phyloP scores from a whole-genome alignment of 768 basidiomycete species.

The Boletus barrowsii region DNA sequence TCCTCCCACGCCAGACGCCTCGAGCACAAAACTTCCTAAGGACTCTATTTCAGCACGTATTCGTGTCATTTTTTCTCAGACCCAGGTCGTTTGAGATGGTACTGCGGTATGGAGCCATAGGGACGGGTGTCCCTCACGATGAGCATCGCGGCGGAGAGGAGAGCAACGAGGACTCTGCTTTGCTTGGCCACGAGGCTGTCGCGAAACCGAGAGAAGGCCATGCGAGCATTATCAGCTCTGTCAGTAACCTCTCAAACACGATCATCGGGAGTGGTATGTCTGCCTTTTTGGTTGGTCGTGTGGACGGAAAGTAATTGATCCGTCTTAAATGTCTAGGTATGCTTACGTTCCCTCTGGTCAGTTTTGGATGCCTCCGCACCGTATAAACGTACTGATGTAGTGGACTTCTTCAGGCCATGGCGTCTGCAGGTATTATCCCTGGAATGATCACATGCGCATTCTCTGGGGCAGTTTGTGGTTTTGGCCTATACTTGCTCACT shows the following conservation, averaged over 20 bases:
- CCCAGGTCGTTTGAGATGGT: conserved; percentile 56
- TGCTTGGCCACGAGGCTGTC: conserved; percentile 45
- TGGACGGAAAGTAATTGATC: neutral
- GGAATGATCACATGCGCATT: conserved; percentile 86
- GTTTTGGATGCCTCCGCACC: conserved; percentile 8
- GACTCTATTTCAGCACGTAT: too few relatives aligned
- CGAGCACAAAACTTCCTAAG: too few relatives aligned
- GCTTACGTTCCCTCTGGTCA: conserved; percentile 83
- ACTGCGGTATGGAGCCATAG: conserved; percentile 63
- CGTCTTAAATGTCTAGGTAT: conserved; percentile 50
- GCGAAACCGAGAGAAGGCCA: conserved; percentile 52
- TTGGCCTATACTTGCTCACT: conserved; percentile 88
- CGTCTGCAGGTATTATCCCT: conserved; percentile 85
- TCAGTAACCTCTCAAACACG: conserved; percentile 84
- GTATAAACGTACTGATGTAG: neutral
- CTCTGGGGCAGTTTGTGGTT: conserved; percentile 71
- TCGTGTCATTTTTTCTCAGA: neutral
- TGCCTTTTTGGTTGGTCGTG: neutral
- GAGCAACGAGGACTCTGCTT: conserved; percentile 52
- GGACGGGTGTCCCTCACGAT: conserved; percentile 28
- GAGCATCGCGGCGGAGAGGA: conserved; percentile 15
- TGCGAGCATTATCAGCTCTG: conserved; percentile 63
- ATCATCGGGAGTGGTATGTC: conserved; percentile 84
- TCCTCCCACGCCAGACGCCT: neutral
- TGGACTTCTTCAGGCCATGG: conserved; percentile 62